A percentile compares a stretch with the other conserved stretches of the same genome.
Conservation (phyloP, 345 rosid genomes). For the Physaria fendleri region DNA sequence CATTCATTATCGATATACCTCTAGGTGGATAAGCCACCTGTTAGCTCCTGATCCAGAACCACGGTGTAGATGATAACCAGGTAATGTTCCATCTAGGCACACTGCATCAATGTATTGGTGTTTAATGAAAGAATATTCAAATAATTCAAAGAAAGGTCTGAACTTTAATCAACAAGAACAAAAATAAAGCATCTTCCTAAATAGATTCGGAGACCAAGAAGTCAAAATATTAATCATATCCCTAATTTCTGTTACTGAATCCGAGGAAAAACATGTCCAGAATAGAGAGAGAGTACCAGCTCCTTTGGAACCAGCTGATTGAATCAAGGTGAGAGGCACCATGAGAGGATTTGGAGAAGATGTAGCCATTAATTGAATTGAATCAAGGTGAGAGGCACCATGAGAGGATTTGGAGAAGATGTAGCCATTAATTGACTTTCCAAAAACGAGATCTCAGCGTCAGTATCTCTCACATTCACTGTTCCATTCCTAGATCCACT, state of each 20-base stretch:
- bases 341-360: slow-evolving; percentile 39
- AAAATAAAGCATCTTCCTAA: neutral
- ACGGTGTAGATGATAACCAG: slow-evolving; percentile 75
- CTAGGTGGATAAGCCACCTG: slow-evolving; percentile 79
- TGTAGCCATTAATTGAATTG: slow-evolving; percentile 13
- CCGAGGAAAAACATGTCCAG: neutral
- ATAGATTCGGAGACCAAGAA: neutral
- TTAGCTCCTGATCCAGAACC: slow-evolving; percentile 76
- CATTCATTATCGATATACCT: slow-evolving; percentile 36
- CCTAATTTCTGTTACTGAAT: neutral
- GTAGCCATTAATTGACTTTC: slow-evolving; percentile 25
- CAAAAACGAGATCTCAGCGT: slow-evolving; percentile 27
- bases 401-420: slow-evolving; percentile 38
- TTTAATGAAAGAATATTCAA: neutral
- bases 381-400: slow-evolving; percentile 80
- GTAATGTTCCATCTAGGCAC: slow-evolving; percentile 80
- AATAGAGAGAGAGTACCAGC: slow-evolving; percentile 43
- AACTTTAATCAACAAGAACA: neutral
- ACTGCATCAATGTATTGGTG: slow-evolving; percentile 34
- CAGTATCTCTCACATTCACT: slow-evolving; percentile 25
- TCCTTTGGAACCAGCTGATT: slow-evolving; percentile 74
- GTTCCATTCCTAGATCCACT: slow-evolving; percentile 43
- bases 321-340: slow-evolving; percentile 80
- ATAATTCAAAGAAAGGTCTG: neutral
- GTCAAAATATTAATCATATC: neutral